Conservation (phyloP, 2,329 filamentous ascomycete genomes). For the Chaetomium sp. region DNA sequence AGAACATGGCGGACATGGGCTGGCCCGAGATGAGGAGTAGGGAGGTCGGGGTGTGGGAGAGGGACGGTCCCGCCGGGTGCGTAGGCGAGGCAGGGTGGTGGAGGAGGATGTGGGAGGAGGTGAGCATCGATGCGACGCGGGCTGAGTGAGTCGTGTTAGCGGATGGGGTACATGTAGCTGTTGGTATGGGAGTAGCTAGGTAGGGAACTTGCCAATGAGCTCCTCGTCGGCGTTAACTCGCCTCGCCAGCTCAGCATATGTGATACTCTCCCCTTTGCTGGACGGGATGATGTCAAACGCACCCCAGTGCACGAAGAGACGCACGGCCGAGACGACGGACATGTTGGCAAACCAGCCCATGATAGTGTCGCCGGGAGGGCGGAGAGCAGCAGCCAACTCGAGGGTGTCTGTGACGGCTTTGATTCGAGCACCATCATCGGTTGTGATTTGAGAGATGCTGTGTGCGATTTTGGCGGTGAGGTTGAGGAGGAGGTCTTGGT, state of each 20-base stretch:
- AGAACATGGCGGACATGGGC: slow-evolving; percentile 35
- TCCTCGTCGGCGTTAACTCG: slow-evolving; percentile 28
- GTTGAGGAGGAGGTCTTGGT: slow-evolving; percentile 12
- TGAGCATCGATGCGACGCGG: slow-evolving; percentile 32
- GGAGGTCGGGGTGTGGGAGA: slow-evolving; percentile 32
- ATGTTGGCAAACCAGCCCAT: slow-evolving; percentile 33
- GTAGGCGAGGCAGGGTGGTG: slow-evolving; percentile 3
- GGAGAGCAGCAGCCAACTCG: slow-evolving; percentile 27
- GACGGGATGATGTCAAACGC: slow-evolving; percentile 34
- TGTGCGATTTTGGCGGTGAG: slow-evolving; percentile 24
- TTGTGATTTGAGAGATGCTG: slow-evolving; percentile 13
- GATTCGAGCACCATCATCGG: slow-evolving; percentile 19
- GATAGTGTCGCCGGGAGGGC: slow-evolving; percentile 31
- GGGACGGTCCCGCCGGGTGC: background rate
- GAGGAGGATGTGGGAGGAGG: slow-evolving; percentile 28
- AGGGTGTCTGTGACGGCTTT: slow-evolving; percentile 25
- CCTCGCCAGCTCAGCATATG: slow-evolving; percentile 30
- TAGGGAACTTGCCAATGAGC: slow-evolving; percentile 24
- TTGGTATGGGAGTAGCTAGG: background rate
- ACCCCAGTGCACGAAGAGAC: slow-evolving; percentile 35
- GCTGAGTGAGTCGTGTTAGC: slow-evolving; percentile 16
- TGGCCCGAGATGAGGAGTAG: slow-evolving; percentile 23
- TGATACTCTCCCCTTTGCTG: slow-evolving; percentile 24
- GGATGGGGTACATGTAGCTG: background rate
- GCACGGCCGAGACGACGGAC: slow-evolving; percentile 33